These are phyloP conservation scores for Aspergillus transmontanensis DNA, from an alignment of 2,329 filamentous ascomycete genomes.

Conservation along the genomic window DNA sequence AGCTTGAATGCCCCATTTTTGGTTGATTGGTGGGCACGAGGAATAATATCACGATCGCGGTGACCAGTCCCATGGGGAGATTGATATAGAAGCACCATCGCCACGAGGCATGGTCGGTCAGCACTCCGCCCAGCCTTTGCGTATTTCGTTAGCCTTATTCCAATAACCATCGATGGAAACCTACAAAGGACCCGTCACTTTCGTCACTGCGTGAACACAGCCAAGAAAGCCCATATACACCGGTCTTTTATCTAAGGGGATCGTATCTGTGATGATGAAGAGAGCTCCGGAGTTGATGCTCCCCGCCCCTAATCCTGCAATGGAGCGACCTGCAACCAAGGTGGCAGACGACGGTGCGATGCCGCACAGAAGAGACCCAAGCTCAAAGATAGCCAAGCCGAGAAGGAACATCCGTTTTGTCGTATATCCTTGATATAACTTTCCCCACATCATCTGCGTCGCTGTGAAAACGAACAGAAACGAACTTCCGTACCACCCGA, in stretches of 20 bases:
- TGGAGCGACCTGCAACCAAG: not conserved
- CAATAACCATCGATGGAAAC: too few relatives aligned
- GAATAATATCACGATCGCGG: not conserved
- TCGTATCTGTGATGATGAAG: not conserved
- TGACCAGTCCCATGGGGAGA: not conserved
- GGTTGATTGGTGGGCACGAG: not conserved
- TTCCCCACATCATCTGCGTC: not conserved
- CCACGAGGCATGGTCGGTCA: not conserved
- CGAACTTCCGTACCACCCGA: not conserved
- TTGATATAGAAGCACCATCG: not conserved
- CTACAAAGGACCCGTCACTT: not conserved
- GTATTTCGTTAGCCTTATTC: too few relatives aligned
- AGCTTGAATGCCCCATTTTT: not conserved
- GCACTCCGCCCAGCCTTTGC: not conserved
- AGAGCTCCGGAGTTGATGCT: not conserved
- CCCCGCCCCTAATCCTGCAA: not conserved
- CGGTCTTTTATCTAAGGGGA: too few relatives aligned
- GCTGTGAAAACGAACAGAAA: not conserved
- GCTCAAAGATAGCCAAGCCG: not conserved
- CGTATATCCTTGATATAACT: not conserved
- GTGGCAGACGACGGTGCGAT: not conserved
- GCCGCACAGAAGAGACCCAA: not conserved
- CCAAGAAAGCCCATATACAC: not conserved
- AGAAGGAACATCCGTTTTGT: not conserved
- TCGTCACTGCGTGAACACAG: not conserved